phyloP scores from a whole-genome alignment of 2,329 filamentous ascomycete species.

The Pseudopithomyces maydicus region DNA sequence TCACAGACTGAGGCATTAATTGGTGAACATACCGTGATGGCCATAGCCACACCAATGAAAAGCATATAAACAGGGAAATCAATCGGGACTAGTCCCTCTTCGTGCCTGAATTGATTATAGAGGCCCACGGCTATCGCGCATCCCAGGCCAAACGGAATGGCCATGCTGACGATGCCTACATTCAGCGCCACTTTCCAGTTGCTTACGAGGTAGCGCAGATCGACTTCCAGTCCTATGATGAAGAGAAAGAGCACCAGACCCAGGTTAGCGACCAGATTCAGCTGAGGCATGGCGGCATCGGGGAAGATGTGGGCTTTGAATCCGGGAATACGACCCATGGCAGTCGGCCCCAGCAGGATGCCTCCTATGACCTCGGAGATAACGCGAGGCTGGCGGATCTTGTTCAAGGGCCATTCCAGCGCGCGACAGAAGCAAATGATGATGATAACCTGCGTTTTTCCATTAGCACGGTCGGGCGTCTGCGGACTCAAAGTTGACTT shows the following conservation, averaged over 20 bases:
- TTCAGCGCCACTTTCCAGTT: conserved; percentile 82
- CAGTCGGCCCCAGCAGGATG: conserved; percentile 82
- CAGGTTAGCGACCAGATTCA: conserved; percentile 80
- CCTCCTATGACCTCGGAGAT: conserved; percentile 87
- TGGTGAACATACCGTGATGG: conserved; percentile 71
- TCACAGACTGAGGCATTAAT: no score
- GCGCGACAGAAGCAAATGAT: conserved; percentile 77
- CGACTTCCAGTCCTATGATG: conserved; percentile 84
- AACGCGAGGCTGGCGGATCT: conserved; percentile 78
- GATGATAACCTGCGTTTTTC: conserved; percentile 63
- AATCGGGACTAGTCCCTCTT: conserved; percentile 61
- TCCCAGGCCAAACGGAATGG: conserved; percentile 80
- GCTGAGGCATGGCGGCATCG: conserved; percentile 70
- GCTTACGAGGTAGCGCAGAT: conserved; percentile 74
- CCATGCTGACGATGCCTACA: conserved; percentile 80
- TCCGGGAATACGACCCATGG: conserved; percentile 83
- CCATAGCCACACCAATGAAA: conserved; percentile 91
- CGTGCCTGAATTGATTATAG: conserved; percentile 72
- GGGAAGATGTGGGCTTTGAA: conserved; percentile 82
- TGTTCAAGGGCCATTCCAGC: conserved; percentile 76
- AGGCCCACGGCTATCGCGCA: conserved; percentile 80
- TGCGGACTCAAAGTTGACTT: conserved; percentile 15
- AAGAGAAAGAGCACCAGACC: conserved; percentile 86
- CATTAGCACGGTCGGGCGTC: not conserved
- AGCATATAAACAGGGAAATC: conserved; percentile 68